Conservation (phyloP, 1,284 basidiomycete species). For the Pyrrhoderma noxium region DNA sequence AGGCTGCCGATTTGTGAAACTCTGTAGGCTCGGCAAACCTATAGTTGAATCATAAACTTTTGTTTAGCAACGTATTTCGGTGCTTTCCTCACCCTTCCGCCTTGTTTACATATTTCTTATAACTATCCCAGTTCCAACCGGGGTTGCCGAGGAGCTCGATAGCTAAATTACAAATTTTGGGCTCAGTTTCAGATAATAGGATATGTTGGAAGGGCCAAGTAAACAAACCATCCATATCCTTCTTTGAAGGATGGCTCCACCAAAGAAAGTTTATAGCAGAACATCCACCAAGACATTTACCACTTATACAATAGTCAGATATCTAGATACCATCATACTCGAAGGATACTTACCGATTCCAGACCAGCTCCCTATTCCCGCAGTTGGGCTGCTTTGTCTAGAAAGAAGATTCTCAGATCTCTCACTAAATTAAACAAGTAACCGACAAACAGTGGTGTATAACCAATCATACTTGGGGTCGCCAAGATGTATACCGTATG, state of each 20-base stretch:
- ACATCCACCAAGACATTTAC: slow-evolving; percentile 28
- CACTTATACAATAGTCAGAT: slow-evolving; percentile 21
- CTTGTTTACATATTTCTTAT: slow-evolving; percentile 21
- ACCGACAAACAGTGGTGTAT: slow-evolving; percentile 26
- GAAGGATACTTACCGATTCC: too few relatives aligned
- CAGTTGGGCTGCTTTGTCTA: too few relatives aligned
- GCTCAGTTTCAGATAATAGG: too few relatives aligned
- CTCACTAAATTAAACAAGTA: too few relatives aligned
- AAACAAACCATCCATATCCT: too few relatives aligned
- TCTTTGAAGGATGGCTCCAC: too few relatives aligned
- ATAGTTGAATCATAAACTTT: neutral
- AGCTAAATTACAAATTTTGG: too few relatives aligned
- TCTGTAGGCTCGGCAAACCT: neutral
- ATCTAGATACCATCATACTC: too few relatives aligned
- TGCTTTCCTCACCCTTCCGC: slow-evolving; percentile 19
- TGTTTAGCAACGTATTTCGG: neutral
- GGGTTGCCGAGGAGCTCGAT: slow-evolving; percentile 25
- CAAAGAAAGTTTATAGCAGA: slow-evolving; percentile 20
- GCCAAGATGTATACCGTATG: slow-evolving; percentile 21
- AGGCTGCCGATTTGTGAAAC: too few relatives aligned
- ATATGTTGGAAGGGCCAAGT: too few relatives aligned
- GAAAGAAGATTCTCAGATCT: too few relatives aligned
- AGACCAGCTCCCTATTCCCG: too few relatives aligned
- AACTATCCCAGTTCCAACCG: slow-evolving; percentile 26
- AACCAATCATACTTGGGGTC: slow-evolving; percentile 27